Base-by-base conservation (phyloP, 768 basidiomycete species). In the Naganishia antarctica region DNA sequence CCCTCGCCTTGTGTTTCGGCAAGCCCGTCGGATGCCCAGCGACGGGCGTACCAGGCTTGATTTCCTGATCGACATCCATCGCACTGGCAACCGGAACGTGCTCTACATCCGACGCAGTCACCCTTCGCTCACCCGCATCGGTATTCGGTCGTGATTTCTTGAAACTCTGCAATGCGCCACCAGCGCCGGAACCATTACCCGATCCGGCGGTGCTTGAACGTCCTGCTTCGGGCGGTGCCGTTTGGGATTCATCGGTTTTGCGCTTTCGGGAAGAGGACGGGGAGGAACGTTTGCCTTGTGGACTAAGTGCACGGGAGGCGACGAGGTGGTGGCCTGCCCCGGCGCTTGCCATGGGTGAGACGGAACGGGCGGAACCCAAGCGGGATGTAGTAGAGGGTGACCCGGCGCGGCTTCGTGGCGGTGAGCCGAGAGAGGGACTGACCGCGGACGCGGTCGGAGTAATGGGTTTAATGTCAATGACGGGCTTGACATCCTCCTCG, bases 401-500 rank as follows among this genome's bases (percentile, higher is more conserved):
- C 12, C 49, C 40, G 23, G 62, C 40, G 43, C 40, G 40, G 21
- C 62, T 51, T 21, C 26, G n/a, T 1, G 62, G 18, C 9, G 62
- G 50, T 26, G 62, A 63, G 5, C 18, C 40, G 3, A 37, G 34
- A 26, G 16, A 25, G 25, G 62, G 41, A 9, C 34, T n/a, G n/a
- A n/a, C 45, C 18, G 47, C 21, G 26, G 47, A 37, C 12, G 50
- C 28, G 13, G 62, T 21, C 2, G 50, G 18, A 16, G 61, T 23
- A 32, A 48, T n/a, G n/a, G n/a, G n/a, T n/a, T n/a, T n/a, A n/a
- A n/a, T n/a, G n/a, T n/a, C n/a, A n/a, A n/a, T n/a, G n/a, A n/a
- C n/a, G n/a, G 62, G 62, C 50, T 63, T 63, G 49, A 63, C 62
- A 16, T 63, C 62, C 16, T 53, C 28, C 49, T 63, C 62, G 21